Evolutionary conservation across 192 early-diverging fungal species (phyloP), one percentile per base, ranked within the genome.

Genomic region (Coemansia sp.): DNA sequence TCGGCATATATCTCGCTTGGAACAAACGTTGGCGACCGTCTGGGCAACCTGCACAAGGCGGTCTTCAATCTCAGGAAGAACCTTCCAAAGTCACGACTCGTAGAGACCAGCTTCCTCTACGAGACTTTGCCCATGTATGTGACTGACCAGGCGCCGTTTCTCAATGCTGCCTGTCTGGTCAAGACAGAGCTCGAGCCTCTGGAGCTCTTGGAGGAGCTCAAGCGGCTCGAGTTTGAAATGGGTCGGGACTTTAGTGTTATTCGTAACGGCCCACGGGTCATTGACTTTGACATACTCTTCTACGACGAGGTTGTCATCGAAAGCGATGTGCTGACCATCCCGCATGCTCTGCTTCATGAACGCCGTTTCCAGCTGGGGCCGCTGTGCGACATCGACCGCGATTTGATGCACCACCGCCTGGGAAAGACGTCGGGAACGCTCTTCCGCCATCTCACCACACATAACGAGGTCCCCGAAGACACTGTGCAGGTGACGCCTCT

Each of bases 111-210:
- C 28, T 99, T 95, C 76, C 79, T 99, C 29, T 99, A 99, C 77
- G 94, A 97, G 70, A 96, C 96, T 0, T 84, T 88, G 10, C 94
- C 97, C 31, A 99, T 99, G 97, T 98, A 99, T 74, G 85, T 89
- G 18, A 84, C 86, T 15, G 93, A 99, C 37, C 97, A 99, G 70
- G 90, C 93, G 4, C 68, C 77, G 39, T 99, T 98, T 72, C 66
- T 99, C 56, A 99, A 99, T 62, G 94, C 86, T 4, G 93, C 88
- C 0, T 90, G 87, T 71, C 92, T 94, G 79, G 87, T 97, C 49
- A 76, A 78, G 39, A 99, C 97, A 1, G 74, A 74, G 48, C 84
- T 98, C 59, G 74, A 81, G 28, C 96, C 97, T 7, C 49, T 85
- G 26, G 84, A 71, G 15, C 69, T 99, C 31, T 83, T 99, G 15